Evolutionary conservation across 192 early-diverging fungal species (phyloP).

Genomic region (Coemansia sp.): DNA sequence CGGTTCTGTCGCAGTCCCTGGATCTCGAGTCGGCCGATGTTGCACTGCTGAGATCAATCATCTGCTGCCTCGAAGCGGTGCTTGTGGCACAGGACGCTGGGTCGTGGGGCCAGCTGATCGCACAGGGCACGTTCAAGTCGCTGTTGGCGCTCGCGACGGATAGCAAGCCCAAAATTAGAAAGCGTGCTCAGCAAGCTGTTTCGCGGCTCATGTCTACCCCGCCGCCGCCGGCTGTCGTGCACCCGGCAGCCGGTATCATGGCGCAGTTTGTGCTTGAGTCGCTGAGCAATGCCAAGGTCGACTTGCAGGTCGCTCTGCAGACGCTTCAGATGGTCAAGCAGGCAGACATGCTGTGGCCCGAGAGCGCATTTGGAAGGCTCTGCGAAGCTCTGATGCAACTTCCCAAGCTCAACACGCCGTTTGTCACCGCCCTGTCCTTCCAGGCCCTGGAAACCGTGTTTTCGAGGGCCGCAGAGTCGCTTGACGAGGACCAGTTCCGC

Average conservation of each 20-base stretch:
- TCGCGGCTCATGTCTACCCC: slow-evolving; percentile 64
- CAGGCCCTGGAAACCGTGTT: slow-evolving; percentile 40
- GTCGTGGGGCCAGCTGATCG: slow-evolving; percentile 66
- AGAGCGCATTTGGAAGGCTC: slow-evolving; percentile 60
- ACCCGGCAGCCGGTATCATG: slow-evolving; percentile 66
- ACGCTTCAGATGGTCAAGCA: slow-evolving; percentile 69
- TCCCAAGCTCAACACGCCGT: slow-evolving; percentile 74
- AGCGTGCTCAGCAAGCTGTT: slow-evolving; percentile 83
- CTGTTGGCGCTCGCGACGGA: slow-evolving; percentile 79
- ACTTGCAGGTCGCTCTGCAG: slow-evolving; percentile 61
- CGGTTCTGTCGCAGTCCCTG: slow-evolving; percentile 56
- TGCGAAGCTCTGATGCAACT: slow-evolving; percentile 72
- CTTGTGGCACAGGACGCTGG: slow-evolving; percentile 74
- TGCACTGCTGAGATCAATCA: slow-evolving; percentile 73
- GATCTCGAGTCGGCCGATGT: slow-evolving; percentile 70
- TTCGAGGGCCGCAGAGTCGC: slow-evolving; percentile 38
- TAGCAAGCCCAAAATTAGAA: slow-evolving; percentile 82
- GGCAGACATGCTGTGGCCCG: slow-evolving; percentile 58
- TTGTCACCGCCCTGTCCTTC: slow-evolving; percentile 67
- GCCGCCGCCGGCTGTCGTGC: slow-evolving; percentile 66
- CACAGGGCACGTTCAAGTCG: slow-evolving; percentile 68
- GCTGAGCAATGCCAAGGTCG: slow-evolving; percentile 56
- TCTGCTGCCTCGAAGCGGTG: slow-evolving; percentile 74
- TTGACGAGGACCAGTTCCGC: slow-evolving; percentile 55
- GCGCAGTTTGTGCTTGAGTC: slow-evolving; percentile 63